Percentiles rank a stretch among this genome's conserved stretches.
Conservation (phyloP, 2,329 filamentous ascomycete genomes). For the Ilyonectria robusta region DNA sequence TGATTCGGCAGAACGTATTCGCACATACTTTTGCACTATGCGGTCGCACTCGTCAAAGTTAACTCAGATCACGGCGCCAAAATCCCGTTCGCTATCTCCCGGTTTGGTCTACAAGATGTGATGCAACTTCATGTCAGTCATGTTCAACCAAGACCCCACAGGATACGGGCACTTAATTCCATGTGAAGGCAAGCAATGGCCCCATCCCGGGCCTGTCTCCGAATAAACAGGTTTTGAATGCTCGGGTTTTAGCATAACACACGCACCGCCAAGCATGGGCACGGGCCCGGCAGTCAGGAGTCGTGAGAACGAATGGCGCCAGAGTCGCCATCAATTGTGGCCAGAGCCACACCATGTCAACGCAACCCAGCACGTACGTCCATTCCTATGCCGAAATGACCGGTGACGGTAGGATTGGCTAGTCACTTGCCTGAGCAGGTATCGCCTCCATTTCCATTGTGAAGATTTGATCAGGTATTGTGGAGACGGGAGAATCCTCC, state of each 20-base stretch:
- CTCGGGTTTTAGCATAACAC: neutral
- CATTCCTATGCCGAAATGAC: constrained; percentile 4
- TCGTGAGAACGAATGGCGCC: neutral
- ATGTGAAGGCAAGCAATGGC: constrained; percentile 5
- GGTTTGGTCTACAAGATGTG: constrained; percentile 11
- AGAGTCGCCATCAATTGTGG: constrained; percentile 2
- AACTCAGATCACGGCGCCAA: constrained; percentile 4
- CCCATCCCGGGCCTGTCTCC: constrained; percentile 10
- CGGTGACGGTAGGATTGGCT: constrained; percentile 4
- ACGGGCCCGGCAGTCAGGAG: constrained; percentile 4
- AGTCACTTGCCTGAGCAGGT: neutral
- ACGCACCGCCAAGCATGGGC: neutral
- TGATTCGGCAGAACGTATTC: neutral
- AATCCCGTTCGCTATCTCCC: neutral
- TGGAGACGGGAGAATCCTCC: constrained; percentile 1
- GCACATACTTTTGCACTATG: constrained; percentile 1
- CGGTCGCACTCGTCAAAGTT: constrained; percentile 6
- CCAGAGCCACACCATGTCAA: neutral
- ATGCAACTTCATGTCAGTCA: constrained; percentile 15
- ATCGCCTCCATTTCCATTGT: constrained; percentile 11
- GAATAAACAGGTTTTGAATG: constrained; percentile 6
- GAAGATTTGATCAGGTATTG: neutral
- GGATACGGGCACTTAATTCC: constrained; percentile 6
- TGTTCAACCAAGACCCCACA: constrained; percentile 14
- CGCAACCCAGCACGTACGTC: neutral